These are phyloP conservation scores for Scleromitrula shiraiana DNA, from an alignment of 2,329 filamentous ascomycete species.

Conservation along the genomic window DNA sequence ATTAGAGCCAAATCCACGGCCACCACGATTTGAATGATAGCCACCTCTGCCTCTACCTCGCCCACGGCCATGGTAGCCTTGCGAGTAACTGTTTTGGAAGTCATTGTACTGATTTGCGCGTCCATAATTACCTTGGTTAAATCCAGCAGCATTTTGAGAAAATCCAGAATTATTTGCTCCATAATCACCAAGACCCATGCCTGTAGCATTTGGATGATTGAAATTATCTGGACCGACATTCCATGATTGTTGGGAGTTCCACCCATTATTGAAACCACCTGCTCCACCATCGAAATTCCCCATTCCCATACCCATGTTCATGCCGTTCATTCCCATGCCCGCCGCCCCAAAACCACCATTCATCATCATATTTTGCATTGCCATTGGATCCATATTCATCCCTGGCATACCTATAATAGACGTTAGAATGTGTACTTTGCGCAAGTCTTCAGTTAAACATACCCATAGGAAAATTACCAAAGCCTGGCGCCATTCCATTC, in stretches of 20 bases:
- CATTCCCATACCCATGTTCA: constrained; percentile 65
- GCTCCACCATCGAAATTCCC: constrained; percentile 59
- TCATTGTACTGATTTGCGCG: constrained; percentile 64
- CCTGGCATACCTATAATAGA: constrained; percentile 49
- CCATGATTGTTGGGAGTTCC: constrained; percentile 76
- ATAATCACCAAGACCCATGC: constrained; percentile 74
- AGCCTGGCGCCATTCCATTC: constrained; percentile 52
- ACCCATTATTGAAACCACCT: constrained; percentile 65
- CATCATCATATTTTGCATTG: constrained; percentile 72
- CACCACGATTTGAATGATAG: constrained; percentile 22
- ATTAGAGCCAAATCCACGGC: constrained; percentile 25
- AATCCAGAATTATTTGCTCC: constrained; percentile 71
- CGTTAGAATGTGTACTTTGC: neutral
- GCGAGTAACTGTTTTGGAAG: constrained; percentile 55
- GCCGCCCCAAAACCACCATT: constrained; percentile 65
- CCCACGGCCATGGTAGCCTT: constrained; percentile 37
- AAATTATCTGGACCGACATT: constrained; percentile 81
- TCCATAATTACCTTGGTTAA: constrained; percentile 78
- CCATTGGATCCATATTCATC: constrained; percentile 78
- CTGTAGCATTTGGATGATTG: constrained; percentile 74
- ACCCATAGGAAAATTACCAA: constrained; percentile 69
- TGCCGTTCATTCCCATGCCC: constrained; percentile 75
- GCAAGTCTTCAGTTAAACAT: constrained; percentile 35
- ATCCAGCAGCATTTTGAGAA: constrained; percentile 52
- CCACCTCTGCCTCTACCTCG: constrained; percentile 31